Evolutionary conservation across 2,329 filamentous ascomycete species (phyloP), one percentile per base, ranked within the genome.

Genomic region (Thielaviopsis musarum): DNA sequence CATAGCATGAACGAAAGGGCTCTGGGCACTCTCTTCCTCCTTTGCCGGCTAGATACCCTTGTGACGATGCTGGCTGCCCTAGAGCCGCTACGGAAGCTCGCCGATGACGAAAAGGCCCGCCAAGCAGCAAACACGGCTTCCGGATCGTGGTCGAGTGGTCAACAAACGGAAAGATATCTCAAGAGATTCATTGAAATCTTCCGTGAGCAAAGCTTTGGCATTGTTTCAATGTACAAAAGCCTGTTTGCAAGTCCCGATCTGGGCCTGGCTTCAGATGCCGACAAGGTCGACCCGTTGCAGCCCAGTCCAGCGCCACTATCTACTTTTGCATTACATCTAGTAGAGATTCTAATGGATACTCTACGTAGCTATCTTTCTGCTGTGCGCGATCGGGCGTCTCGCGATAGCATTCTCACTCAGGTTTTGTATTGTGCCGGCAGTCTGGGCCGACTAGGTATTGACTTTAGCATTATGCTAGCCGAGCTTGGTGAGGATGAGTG

Each of bases 161-260:
- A 95, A 67, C 93, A 97, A 69, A 96, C 91, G 0, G 93, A 97
- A 70, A 81, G 90, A 57, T 98, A 90, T 66, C 74, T 98, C 52
- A 98, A 97, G 70, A 81, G 91, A 54, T 98, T 95, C 70, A 88
- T 98, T 66, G 93, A 98, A 69, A 90, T 98, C 28, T 97, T 97
- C 69, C 86, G 93, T 57, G 93, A 98, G 71, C 93, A 98, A 71
- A 95, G 88, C 68, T 98, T 98, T 70, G 87, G 85, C 52, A 95
- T 97, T 62, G 83, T 97, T 28, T 95, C 89, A 61, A 89, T 97
- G 78, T 96, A 94, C 71, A 88, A 85, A 66, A 93, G 86, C 66
- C 89, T 97, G 59, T 95, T 95, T 66, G 83, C 86, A 51, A 63
- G 53, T n/a, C 60, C 41, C 17, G 49, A 58, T 22, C 13, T 58